These are phyloP conservation scores for Alternaria viburni DNA, from an alignment of 2,329 filamentous ascomycete species.

Conservation along the genomic window DNA sequence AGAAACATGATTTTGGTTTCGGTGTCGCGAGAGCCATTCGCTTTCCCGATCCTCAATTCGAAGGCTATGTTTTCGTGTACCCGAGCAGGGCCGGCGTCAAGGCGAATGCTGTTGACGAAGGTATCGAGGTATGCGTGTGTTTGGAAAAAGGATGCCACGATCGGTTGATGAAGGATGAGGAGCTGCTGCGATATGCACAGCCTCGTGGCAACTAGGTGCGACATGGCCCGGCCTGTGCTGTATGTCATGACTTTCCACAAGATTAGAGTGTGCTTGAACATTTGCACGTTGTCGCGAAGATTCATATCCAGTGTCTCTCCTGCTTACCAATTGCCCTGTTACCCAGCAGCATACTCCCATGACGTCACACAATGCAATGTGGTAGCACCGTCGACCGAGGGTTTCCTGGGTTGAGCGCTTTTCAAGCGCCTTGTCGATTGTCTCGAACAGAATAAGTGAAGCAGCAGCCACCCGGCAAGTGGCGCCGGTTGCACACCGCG, in stretches of 20 bases:
- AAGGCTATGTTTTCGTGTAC: constrained; percentile 25
- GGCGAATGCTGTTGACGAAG: constrained; percentile 16
- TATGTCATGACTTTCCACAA: neutral
- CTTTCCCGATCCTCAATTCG: constrained; percentile 21
- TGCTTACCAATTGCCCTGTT: neutral
- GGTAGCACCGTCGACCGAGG: neutral
- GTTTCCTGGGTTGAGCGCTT: neutral
- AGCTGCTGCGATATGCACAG: constrained; percentile 8
- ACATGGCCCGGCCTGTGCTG: neutral
- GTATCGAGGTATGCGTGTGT: constrained; percentile 24
- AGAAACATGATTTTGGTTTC: constrained; percentile 40
- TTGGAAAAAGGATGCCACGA: constrained; percentile 14
- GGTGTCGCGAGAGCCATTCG: constrained; percentile 23
- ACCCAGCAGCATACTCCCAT: neutral
- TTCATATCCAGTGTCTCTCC: neutral
- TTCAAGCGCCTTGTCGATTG: neutral
- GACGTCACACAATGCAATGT: neutral
- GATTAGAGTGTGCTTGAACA: neutral
- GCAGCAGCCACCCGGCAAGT: neutral
- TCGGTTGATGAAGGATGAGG: constrained; percentile 21
- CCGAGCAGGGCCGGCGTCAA: constrained; percentile 18
- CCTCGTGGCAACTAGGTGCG: neutral
- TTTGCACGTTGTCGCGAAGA: neutral
- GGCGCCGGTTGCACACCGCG: neutral
- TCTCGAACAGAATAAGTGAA: neutral